A percentile compares a stretch with the other conserved stretches of the same genome.
Conservation (phyloP, 148 eudicot genomes). For the Polygonum maritimum region DNA sequence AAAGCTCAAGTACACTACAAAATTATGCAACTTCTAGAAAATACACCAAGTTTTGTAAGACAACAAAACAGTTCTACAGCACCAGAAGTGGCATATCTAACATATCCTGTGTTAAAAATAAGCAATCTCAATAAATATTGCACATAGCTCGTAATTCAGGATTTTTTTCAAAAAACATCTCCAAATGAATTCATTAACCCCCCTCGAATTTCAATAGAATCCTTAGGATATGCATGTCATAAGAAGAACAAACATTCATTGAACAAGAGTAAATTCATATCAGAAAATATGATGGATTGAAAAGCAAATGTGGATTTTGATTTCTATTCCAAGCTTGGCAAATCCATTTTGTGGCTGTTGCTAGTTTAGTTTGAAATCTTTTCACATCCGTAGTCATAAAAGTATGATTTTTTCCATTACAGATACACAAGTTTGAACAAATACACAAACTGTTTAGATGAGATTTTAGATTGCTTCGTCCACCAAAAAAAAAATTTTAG, state of each 20-base stretch:
- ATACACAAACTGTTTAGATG: background rate
- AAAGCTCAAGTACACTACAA: background rate
- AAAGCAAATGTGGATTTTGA: background rate
- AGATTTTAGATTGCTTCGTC: background rate
- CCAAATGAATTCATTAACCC: background rate
- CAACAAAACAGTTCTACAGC: background rate
- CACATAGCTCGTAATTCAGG: background rate
- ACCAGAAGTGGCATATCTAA: constrained; percentile 2
- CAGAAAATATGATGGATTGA: background rate
- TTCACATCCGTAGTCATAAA: no score
- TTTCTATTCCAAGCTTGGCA: background rate
- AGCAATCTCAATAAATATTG: background rate
- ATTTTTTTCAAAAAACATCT: background rate
- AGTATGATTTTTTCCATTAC: no score
- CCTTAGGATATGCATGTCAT: background rate
- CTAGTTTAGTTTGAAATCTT: no score
- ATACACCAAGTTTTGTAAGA: background rate
- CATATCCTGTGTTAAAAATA: background rate
- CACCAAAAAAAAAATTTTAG: no score
- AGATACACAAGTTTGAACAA: no score
- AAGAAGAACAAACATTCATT: background rate
- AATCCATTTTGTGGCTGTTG: background rate
- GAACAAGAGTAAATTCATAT: background rate
- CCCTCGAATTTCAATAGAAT: background rate
- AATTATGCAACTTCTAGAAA: background rate